These are phyloP conservation scores for Xylaria curta DNA, from an alignment of 495 filamentous ascomycete species.

Conservation along the genomic window DNA sequence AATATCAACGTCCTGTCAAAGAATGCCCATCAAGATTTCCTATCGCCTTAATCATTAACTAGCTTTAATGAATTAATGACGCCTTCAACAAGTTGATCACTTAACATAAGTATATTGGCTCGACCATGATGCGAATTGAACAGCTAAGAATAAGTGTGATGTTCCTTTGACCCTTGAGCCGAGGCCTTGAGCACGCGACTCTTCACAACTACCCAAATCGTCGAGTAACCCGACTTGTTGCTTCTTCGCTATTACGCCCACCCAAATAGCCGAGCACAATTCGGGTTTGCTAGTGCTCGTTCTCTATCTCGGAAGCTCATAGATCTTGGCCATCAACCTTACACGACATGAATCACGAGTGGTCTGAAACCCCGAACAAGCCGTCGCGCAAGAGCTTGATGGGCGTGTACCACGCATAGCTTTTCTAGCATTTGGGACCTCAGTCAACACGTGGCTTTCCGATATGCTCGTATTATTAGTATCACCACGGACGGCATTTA, in stretches of 20 bases:
- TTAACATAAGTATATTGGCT: neutral
- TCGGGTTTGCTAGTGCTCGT: neutral
- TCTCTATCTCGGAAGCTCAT: constrained; percentile 7
- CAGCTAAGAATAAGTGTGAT: neutral
- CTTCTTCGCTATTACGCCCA: neutral
- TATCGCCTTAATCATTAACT: neutral
- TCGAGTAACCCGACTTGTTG: constrained; percentile 2
- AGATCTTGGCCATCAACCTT: neutral
- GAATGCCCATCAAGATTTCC: neutral
- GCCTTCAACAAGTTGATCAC: neutral
- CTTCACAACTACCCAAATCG: constrained; percentile 10
- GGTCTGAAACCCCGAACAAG: neutral
- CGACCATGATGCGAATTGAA: neutral
- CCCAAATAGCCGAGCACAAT: constrained; percentile 17
- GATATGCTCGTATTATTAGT: neutral
- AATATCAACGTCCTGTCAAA: neutral
- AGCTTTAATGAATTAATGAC: neutral
- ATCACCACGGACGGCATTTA: neutral
- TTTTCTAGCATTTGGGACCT: neutral
- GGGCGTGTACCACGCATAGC: neutral
- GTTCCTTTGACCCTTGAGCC: neutral
- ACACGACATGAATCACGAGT: constrained; percentile 9
- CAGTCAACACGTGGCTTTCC: neutral
- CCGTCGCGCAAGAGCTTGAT: neutral
- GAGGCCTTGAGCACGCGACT: constrained; percentile 1